Conservation (phyloP, 2,329 filamentous ascomycete species). For the Colletotrichum paranaense region DNA sequence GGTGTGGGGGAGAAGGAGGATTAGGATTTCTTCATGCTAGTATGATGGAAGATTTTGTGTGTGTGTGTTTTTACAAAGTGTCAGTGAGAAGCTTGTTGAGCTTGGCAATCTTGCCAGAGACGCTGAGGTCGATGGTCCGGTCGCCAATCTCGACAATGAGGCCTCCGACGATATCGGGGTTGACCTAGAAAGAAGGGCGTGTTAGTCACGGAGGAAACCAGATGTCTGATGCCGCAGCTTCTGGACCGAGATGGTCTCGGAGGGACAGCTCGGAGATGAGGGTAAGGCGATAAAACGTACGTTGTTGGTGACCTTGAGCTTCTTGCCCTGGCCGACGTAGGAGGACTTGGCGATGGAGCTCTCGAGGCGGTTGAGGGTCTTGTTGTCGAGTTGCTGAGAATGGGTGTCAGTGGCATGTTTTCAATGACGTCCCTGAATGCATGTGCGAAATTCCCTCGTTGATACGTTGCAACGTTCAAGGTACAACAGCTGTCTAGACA, state of each 20-base stretch:
- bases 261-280: neutral
- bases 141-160: constrained; percentile 97
- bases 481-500: neutral
- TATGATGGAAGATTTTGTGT: neutral
- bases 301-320: constrained; percentile 96
- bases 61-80: constrained; percentile 79
- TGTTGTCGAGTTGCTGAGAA: constrained; percentile 82
- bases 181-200: constrained; percentile 69
- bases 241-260: neutral
- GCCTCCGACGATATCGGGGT: constrained; percentile 93
- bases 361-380: constrained; percentile 88
- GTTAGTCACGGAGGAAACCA: neutral
- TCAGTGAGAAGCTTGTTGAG: constrained; percentile 99
- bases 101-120: constrained; percentile 93
- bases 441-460: neutral
- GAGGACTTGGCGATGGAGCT: constrained; percentile 87
- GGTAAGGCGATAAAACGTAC: constrained; percentile 55
- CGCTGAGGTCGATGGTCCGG: constrained; percentile 97
- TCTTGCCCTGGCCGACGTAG: constrained; percentile 92
- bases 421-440: neutral
- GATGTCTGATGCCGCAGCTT: neutral
- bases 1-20: neutral
- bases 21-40: constrained; percentile 23
- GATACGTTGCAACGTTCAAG: neutral
- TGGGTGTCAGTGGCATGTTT: constrained; percentile 38